These are phyloP conservation scores for Cordyceps farinosa DNA, from an alignment of 2,329 filamentous ascomycete species.

Conservation along the genomic window DNA sequence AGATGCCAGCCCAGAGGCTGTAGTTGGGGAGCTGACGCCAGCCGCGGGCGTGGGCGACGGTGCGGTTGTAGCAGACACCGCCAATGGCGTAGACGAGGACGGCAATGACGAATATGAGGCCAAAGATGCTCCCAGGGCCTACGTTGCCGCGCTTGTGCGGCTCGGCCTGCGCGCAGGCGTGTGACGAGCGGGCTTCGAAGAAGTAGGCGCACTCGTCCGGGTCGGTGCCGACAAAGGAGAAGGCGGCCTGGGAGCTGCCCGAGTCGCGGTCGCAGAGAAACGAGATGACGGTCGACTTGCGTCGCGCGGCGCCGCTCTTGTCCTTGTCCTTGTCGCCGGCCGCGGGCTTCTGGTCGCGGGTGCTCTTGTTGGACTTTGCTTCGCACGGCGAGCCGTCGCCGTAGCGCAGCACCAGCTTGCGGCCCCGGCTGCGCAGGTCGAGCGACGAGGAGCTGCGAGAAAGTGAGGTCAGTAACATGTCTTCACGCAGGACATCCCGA, in stretches of 20 bases:
- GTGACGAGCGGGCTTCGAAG: constrained; percentile 84
- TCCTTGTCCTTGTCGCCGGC: constrained; percentile 34
- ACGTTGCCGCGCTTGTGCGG: constrained; percentile 70
- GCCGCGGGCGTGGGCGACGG: constrained; percentile 87
- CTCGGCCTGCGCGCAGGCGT: constrained; percentile 69
- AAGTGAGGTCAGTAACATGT: neutral
- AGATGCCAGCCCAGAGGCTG: constrained; percentile 83
- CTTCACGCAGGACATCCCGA: neutral
- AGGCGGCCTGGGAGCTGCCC: constrained; percentile 59
- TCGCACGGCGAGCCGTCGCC: constrained; percentile 69
- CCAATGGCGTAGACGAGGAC: constrained; percentile 86
- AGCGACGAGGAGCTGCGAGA: constrained; percentile 45
- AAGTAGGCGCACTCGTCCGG: constrained; percentile 92
- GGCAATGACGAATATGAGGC: constrained; percentile 74
- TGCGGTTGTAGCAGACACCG: constrained; percentile 92
- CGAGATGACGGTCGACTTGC: constrained; percentile 83
- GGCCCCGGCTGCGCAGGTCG: constrained; percentile 57
- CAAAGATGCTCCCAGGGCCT: constrained; percentile 74
- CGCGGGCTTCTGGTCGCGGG: constrained; percentile 29
- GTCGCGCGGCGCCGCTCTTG: constrained; percentile 36
- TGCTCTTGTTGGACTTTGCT: constrained; percentile 32
- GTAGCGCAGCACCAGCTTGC: constrained; percentile 75
- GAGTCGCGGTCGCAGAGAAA: constrained; percentile 90
- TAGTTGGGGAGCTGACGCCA: constrained; percentile 97
- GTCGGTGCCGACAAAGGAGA: constrained; percentile 79